Conservation (phyloP, 495 filamentous ascomycete genomes). For the Bacidia rubella region DNA sequence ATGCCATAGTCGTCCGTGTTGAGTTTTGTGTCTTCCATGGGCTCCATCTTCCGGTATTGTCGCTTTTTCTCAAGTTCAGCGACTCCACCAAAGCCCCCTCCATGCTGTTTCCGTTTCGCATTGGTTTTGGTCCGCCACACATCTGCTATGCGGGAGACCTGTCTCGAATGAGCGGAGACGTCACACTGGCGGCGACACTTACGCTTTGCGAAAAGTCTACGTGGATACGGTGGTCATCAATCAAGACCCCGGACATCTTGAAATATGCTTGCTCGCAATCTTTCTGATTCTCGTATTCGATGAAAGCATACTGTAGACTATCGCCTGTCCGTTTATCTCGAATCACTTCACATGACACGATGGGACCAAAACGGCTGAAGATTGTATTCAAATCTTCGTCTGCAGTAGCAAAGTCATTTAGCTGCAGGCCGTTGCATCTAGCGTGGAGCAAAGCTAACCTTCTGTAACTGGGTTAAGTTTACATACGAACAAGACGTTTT, state of each 20-base stretch:
- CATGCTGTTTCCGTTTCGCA: conserved; percentile 53
- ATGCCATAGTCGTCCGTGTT: conserved; percentile 49
- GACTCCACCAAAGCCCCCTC: conserved; percentile 84
- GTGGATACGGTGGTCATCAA: conserved; percentile 95
- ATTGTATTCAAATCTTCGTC: conserved; percentile 92
- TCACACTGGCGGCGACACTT: not conserved
- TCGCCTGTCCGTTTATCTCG: conserved; percentile 88
- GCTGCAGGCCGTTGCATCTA: not conserved
- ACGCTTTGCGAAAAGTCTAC: conserved; percentile 98
- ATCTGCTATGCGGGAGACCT: conserved; percentile 76
- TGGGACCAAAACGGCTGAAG: conserved; percentile 92
- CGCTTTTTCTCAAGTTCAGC: conserved; percentile 73
- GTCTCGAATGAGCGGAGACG: not conserved
- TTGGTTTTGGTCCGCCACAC: conserved; percentile 84
- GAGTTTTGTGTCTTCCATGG: conserved; percentile 26
- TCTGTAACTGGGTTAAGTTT: conserved; percentile 94
- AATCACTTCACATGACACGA: conserved; percentile 92
- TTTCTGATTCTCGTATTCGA: conserved; percentile 86
- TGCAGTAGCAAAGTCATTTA: conserved; percentile 12
- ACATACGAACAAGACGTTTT: conserved; percentile 96
- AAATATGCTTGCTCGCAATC: conserved; percentile 93
- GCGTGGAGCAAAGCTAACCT: conserved; percentile 29
- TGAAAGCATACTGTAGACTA: conserved; percentile 93
- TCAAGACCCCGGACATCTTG: conserved; percentile 94
- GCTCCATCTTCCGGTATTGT: conserved; percentile 70